Conservation (phyloP, 2,329 filamentous ascomycete species). For the Ilyonectria sp. region DNA sequence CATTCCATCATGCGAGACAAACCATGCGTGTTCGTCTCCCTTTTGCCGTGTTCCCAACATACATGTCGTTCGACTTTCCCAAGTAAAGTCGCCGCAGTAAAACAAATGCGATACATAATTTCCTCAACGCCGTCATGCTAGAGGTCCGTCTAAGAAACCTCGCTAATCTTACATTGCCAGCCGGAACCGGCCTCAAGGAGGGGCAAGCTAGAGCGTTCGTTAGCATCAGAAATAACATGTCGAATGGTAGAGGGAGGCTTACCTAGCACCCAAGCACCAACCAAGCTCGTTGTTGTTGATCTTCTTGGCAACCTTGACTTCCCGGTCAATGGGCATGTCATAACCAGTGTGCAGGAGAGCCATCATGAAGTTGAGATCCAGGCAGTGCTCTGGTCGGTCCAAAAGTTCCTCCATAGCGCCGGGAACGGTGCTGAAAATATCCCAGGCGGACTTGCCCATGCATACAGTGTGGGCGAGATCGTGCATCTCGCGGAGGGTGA, state of each 20-base stretch:
- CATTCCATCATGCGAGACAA: constrained; percentile 38
- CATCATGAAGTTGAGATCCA: constrained; percentile 98
- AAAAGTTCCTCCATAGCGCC: constrained; percentile 85
- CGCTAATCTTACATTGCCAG: constrained; percentile 89
- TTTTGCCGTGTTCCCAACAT: constrained; percentile 42
- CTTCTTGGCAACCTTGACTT: constrained; percentile 99
- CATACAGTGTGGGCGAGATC: constrained; percentile 90
- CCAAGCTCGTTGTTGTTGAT: constrained; percentile 97
- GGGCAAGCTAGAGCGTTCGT: constrained; percentile 75
- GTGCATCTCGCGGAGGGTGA: constrained; percentile 91
- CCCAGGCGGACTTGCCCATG: constrained; percentile 83
- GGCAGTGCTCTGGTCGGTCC: constrained; percentile 89
- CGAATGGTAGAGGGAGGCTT: constrained; percentile 55
- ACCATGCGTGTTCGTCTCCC: constrained; percentile 26
- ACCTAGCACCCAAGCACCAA: constrained; percentile 98
- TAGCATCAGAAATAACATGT: constrained; percentile 27
- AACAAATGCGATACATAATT: constrained; percentile 39
- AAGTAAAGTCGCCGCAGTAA: constrained; percentile 37
- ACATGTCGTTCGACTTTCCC: constrained; percentile 41
- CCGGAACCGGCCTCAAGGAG: constrained; percentile 86
- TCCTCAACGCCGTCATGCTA: constrained; percentile 44
- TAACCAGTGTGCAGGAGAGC: constrained; percentile 94
- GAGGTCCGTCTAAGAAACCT: constrained; percentile 71
- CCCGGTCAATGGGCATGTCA: constrained; percentile 96
- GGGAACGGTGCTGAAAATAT: constrained; percentile 82